Conservation (phyloP, 768 basidiomycete species). For the Megacollybia marginata region DNA sequence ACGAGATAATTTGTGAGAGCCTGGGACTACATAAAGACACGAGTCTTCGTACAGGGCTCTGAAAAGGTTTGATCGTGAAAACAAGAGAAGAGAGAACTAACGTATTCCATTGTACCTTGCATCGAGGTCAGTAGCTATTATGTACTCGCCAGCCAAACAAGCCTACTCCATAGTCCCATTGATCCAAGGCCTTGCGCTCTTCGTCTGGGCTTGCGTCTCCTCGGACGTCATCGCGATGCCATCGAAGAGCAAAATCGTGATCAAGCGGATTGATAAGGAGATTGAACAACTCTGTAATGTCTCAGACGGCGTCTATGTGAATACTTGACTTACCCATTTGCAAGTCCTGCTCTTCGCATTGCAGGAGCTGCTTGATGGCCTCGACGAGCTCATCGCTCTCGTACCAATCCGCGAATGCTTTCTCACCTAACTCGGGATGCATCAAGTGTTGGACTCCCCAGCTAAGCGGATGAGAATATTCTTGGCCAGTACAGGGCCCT, state of each 20-base stretch:
- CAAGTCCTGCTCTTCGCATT: slow-evolving; percentile 48
- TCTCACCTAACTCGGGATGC: slow-evolving; percentile 65
- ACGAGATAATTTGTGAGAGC: slow-evolving; percentile 52
- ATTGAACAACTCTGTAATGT: slow-evolving; percentile 59
- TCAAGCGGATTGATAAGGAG: slow-evolving; percentile 60
- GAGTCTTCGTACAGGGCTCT: slow-evolving; percentile 64
- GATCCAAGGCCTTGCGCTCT: slow-evolving; percentile 46
- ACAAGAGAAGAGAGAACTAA: slow-evolving; percentile 23
- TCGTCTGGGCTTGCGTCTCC: slow-evolving; percentile 53
- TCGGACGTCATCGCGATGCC: slow-evolving; percentile 74
- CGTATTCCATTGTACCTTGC: slow-evolving; percentile 79
- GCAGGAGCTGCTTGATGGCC: slow-evolving; percentile 40
- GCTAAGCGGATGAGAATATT: slow-evolving; percentile 17
- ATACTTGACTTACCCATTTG: slow-evolving; percentile 57
- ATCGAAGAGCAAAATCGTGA: slow-evolving; percentile 65
- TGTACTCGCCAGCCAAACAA: background rate
- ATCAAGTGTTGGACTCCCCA: slow-evolving; percentile 82
- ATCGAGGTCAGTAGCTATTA: background rate
- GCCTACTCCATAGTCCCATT: slow-evolving; percentile 62
- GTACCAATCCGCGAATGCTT: slow-evolving; percentile 57
- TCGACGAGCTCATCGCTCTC: slow-evolving; percentile 42
- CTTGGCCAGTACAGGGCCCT: too few species aligned
- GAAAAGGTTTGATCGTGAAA: background rate
- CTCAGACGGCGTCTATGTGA: background rate
- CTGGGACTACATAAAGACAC: slow-evolving; percentile 67